A percentile compares a stretch with the other conserved stretches of the same genome.
phyloP scores from a whole-genome alignment of 176 grass and related monocot species.

The Tillandsia fasciculata region DNA sequence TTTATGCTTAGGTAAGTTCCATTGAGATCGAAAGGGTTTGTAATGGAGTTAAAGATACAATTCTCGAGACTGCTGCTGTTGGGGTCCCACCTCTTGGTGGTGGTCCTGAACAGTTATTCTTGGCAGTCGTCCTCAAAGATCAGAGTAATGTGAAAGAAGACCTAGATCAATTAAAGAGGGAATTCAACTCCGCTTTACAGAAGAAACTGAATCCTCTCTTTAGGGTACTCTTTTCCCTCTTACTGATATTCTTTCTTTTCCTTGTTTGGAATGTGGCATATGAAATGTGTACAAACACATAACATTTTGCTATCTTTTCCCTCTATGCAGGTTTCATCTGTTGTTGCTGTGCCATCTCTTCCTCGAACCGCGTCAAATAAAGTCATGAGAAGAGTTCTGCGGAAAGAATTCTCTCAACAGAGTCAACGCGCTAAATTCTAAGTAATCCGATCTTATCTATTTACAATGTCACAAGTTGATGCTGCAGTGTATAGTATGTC shows the following conservation, averaged over 20 bases:
- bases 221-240: constrained; percentile 36
- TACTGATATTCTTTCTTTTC: not conserved
- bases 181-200: constrained; percentile 65
- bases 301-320: not conserved
- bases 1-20: constrained; percentile 66
- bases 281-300: not conserved
- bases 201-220: constrained; percentile 94
- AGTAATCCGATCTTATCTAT: constrained; percentile 1
- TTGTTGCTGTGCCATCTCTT: constrained; percentile 48
- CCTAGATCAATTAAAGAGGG: constrained; percentile 47
- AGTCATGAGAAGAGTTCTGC: constrained; percentile 85
- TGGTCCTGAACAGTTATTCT: constrained; percentile 72
- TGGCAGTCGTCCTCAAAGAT: constrained; percentile 73
- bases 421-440: constrained; percentile 75
- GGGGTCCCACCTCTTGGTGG: constrained; percentile 73
- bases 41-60: constrained; percentile 48
- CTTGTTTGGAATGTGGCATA: too few relatives aligned
- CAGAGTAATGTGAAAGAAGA: constrained; percentile 33
- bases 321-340: constrained; percentile 59
- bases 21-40: constrained; percentile 87
- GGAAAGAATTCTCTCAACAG: constrained; percentile 51
- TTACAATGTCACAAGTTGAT: not conserved
- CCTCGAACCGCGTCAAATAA: constrained; percentile 93
- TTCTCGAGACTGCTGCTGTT: constrained; percentile 85
- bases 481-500: not conserved